Evolutionary conservation across 2,329 filamentous ascomycete species (phyloP).

Genomic region (Alternaria sp.): DNA sequence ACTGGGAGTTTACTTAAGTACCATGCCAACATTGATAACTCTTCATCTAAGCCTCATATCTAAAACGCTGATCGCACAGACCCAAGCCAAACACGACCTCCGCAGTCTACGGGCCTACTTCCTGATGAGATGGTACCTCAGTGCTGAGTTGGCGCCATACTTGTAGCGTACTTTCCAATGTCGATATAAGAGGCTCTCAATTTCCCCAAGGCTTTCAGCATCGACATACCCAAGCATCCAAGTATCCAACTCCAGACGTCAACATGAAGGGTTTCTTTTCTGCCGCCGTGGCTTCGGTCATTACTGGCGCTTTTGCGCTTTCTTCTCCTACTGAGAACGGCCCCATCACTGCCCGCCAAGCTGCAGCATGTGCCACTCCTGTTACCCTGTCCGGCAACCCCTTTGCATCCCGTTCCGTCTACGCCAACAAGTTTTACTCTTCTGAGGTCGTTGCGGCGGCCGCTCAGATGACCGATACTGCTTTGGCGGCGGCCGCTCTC

Average conservation of each 20-base stretch:
- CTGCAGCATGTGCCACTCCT: constrained; percentile 45
- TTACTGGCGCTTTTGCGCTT: constrained; percentile 46
- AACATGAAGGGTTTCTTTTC: constrained; percentile 50
- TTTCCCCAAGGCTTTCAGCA: constrained; percentile 24
- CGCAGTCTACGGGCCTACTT: constrained; percentile 50
- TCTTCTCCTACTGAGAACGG: constrained; percentile 46
- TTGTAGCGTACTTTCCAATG: constrained; percentile 15
- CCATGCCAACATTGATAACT: constrained; percentile 34
- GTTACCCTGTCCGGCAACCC: constrained; percentile 61
- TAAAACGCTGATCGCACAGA: constrained; percentile 40
- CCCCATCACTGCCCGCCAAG: constrained; percentile 45
- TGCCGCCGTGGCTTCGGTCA: constrained; percentile 47
- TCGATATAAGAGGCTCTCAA: constrained; percentile 44
- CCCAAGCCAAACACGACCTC: constrained; percentile 36
- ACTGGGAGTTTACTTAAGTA: constrained; percentile 38
- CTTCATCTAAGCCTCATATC: constrained; percentile 47
- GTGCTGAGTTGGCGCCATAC: constrained; percentile 18
- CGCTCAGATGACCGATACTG: constrained; percentile 63
- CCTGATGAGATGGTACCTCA: constrained; percentile 37
- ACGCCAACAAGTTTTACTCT: constrained; percentile 63
- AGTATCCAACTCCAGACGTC: constrained; percentile 31
- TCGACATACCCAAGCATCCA: constrained; percentile 32
- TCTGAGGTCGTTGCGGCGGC: constrained; percentile 64
- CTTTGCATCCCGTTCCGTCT: constrained; percentile 60
- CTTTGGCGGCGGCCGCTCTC: constrained; percentile 61